These are phyloP conservation scores for Candida freyschussii DNA, from an alignment of 1,139 yeast species.

Conservation along the genomic window DNA sequence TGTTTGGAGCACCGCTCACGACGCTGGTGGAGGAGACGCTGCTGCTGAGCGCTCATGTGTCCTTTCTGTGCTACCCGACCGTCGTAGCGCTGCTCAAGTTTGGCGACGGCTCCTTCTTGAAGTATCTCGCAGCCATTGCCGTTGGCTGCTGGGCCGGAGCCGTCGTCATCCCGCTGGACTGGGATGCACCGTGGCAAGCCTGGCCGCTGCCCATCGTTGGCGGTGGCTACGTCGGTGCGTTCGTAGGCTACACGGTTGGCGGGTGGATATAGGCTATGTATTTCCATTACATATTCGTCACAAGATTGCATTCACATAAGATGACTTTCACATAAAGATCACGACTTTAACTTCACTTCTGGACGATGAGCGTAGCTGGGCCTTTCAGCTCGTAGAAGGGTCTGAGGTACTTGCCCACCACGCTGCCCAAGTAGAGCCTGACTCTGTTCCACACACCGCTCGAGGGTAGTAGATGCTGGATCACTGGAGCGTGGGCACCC, in stretches of 20 bases:
- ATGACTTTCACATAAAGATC: too few relatives aligned
- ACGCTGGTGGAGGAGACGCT: slow-evolving; percentile 54
- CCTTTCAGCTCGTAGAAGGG: slow-evolving; percentile 24
- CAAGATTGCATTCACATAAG: too few relatives aligned
- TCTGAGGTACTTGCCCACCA: slow-evolving; percentile 9
- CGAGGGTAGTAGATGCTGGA: too few relatives aligned
- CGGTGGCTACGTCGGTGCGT: slow-evolving; percentile 76
- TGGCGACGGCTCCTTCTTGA: slow-evolving; percentile 47
- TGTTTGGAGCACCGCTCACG: slow-evolving; percentile 86
- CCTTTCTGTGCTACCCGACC: slow-evolving; percentile 49
- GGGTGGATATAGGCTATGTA: slow-evolving; percentile 10
- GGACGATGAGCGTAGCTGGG: slow-evolving; percentile 27
- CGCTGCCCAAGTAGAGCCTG: slow-evolving; percentile 1
- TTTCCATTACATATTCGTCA: slow-evolving; percentile 1
- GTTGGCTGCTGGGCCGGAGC: slow-evolving; percentile 93
- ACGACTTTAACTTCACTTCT: slow-evolving; percentile 21
- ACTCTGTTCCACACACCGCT: slow-evolving; percentile 9
- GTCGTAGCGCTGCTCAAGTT: slow-evolving; percentile 62
- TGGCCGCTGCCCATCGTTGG: slow-evolving; percentile 91
- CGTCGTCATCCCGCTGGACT: slow-evolving; percentile 88
- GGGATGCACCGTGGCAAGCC: slow-evolving; percentile 97
- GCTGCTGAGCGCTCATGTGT: slow-evolving; percentile 59
- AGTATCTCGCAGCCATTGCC: slow-evolving; percentile 42
- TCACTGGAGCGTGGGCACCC: slow-evolving; percentile 1
- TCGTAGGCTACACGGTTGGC: slow-evolving; percentile 44